Percentiles rank a stretch among this genome's conserved stretches.
Evolutionary conservation across 495 filamentous ascomycete species (phyloP).

Genomic region (Pseudevernia furfuracea): DNA sequence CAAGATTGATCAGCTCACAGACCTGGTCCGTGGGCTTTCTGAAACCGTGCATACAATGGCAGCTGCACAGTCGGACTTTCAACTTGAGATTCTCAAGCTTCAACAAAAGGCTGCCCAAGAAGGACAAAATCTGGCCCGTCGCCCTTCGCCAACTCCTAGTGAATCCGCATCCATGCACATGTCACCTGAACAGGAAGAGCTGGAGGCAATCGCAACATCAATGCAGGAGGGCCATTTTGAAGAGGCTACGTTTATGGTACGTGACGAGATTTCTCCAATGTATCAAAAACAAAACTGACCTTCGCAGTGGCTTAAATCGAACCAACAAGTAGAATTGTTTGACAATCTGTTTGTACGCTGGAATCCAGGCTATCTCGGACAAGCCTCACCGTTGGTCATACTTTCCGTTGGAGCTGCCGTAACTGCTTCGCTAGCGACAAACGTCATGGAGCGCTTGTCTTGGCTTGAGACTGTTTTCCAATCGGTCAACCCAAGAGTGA

Average conservation of each 20-base stretch:
- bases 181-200: conserved; percentile 56
- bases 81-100: conserved; percentile 50
- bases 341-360: conserved; percentile 69
- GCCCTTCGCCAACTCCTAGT: conserved; percentile 19
- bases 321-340: conserved; percentile 66
- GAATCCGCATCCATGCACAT: conserved; percentile 27
- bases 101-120: conserved; percentile 39
- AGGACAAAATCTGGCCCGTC: conserved; percentile 20
- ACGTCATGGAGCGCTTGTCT: conserved; percentile 57
- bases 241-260: conserved; percentile 58
- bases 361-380: conserved; percentile 60
- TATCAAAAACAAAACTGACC: conserved; percentile 20
- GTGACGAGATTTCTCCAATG: conserved; percentile 20
- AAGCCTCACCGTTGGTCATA: conserved; percentile 66
- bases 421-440: conserved; percentile 58
- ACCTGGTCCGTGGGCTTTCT: conserved; percentile 60
- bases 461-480: conserved; percentile 72
- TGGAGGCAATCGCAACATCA: conserved; percentile 54
- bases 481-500: conserved; percentile 43
- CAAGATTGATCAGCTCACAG: conserved; percentile 79
- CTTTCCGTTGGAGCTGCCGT: conserved; percentile 81
- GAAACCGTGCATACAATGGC: conserved; percentile 67
- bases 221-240: conserved; percentile 62
- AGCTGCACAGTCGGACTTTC: conserved; percentile 54
- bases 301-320: conserved; percentile 77